Base-by-base conservation (phyloP, 768 basidiomycete genomes). In the Xerocomus brunneocitrinus region DNA sequence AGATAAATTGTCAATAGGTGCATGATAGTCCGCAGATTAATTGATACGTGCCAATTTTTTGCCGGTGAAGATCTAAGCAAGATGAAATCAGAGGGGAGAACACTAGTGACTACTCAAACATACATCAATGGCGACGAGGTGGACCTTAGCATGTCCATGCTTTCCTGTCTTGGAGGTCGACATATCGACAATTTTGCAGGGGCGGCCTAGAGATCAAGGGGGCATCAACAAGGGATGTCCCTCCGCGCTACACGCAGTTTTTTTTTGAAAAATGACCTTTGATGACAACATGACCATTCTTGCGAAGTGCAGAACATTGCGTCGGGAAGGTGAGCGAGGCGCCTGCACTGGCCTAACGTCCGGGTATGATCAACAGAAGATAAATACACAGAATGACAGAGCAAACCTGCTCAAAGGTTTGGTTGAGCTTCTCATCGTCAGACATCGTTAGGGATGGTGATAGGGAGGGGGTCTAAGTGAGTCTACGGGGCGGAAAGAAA, bases 101-200 rank as follows among this genome's bases (percentile, higher is more conserved):
- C 16, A 27, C 25, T 9, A 35, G 47, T 24, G 54, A 39, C 10
- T 39, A 46, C 42, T 46, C 27, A 44, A 31, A 83, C 92, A 58
- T 69, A 97, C 95, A 76, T 99, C 97, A 71, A 91, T 90, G 71
- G 85, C 97, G 64, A 98, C 83, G 58, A 99, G 82, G 76, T 98
- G 94, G 69, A 98, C 97, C 77, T 98, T 99, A 74, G 97, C 95
- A 79, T 99, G 95, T 66, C 95, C 95, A 79, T 98, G 95, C 84
- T 98, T 98, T 66, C 95, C 95, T 45, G 94, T 95, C 85, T 98
- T 98, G 72, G 95, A 98, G 77, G 95, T 97, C 58, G 93, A 95
- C 95, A 97, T 98, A 73, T 97, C 94, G 65, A 94, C 85, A 76
- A 93, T 93, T 80, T 98, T 98, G 90, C 95, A 98, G 61, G 95